Evolutionary conservation across 2,329 filamentous ascomycete species (phyloP).

Genomic region (Aureobasidium sp.): DNA sequence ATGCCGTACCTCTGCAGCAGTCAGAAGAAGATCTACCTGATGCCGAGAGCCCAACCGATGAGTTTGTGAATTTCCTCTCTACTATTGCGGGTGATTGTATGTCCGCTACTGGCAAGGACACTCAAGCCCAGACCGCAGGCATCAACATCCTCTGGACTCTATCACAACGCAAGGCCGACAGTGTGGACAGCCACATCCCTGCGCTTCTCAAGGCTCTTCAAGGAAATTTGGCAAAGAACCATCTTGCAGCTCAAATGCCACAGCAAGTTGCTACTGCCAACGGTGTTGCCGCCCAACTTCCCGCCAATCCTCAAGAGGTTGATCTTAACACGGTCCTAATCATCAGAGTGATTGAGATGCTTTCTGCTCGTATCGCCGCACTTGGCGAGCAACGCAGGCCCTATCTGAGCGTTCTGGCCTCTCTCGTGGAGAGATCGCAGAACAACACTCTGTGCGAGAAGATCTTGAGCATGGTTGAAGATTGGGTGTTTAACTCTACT

Average conservation of each 20-base stretch:
- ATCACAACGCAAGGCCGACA: slow-evolving; percentile 72
- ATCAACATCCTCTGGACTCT: slow-evolving; percentile 93
- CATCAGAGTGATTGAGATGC: slow-evolving; percentile 89
- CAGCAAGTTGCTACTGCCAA: slow-evolving; percentile 45
- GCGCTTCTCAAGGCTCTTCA: slow-evolving; percentile 91
- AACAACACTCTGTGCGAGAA: slow-evolving; percentile 83
- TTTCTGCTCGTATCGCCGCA: slow-evolving; percentile 84
- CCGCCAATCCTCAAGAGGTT: slow-evolving; percentile 68
- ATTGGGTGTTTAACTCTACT: slow-evolving; percentile 91
- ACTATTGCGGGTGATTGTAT: slow-evolving; percentile 83
- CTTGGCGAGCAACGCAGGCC: slow-evolving; percentile 85
- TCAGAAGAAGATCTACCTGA: slow-evolving; percentile 70
- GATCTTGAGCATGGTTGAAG: slow-evolving; percentile 87
- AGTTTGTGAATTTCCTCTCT: slow-evolving; percentile 79
- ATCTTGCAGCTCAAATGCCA: slow-evolving; percentile 66
- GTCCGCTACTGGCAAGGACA: slow-evolving; percentile 36
- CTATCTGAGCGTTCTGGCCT: slow-evolving; percentile 90
- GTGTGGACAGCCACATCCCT: slow-evolving; percentile 83
- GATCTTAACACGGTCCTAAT: slow-evolving; percentile 87
- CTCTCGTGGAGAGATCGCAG: slow-evolving; percentile 88
- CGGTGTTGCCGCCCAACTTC: slow-evolving; percentile 38
- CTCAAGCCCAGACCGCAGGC: slow-evolving; percentile 68
- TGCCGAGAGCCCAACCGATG: slow-evolving; percentile 66
- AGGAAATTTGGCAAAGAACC: slow-evolving; percentile 84
- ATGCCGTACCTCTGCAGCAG: slow-evolving; percentile 75